phyloP scores from a whole-genome alignment of 192 early-diverging fungal species.

The Entomortierella chlamydospora region DNA sequence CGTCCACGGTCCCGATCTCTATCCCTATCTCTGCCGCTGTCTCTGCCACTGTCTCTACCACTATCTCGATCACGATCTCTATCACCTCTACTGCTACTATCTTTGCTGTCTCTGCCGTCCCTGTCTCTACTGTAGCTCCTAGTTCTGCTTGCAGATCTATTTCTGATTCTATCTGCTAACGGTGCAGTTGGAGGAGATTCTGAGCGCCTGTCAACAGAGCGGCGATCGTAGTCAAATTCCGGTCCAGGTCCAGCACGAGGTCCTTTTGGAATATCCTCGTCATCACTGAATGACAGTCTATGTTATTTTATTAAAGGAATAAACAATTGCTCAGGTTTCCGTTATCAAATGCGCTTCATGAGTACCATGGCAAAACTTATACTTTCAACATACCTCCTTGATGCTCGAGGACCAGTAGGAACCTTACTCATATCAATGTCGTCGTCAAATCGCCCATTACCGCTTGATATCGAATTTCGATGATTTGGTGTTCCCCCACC shows the following conservation, averaged over 20 bases:
- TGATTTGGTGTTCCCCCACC: neutral
- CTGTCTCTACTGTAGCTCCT: constrained; percentile 7
- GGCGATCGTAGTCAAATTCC: constrained; percentile 9
- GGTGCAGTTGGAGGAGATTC: constrained; percentile 42
- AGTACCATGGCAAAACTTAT: too few species aligned
- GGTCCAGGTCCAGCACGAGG: constrained; percentile 31
- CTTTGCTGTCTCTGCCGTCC: constrained; percentile 1
- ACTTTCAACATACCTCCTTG: constrained; percentile 22
- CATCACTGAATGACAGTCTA: constrained; percentile 26
- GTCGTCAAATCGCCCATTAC: constrained; percentile 25
- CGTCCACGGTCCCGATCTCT: constrained; percentile 6
- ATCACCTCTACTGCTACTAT: neutral
- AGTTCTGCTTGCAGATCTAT: constrained; percentile 34
- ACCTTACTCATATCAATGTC: constrained; percentile 53
- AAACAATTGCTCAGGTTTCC: neutral
- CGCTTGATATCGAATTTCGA: neutral
- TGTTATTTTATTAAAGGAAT: too few species aligned
- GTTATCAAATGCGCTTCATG: too few species aligned
- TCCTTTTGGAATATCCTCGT: constrained; percentile 39
- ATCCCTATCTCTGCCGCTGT: constrained; percentile 11
- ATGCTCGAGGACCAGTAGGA: constrained; percentile 40
- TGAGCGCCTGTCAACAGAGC: constrained; percentile 5
- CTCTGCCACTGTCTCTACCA: constrained; percentile 3
- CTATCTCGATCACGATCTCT: constrained; percentile 4
- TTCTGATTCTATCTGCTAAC: constrained; percentile 30